Percentiles rank a stretch among this genome's conserved stretches.
Conservation (phyloP, 1,284 basidiomycete genomes). For the Cutaneotrichosporon daszewskae region DNA sequence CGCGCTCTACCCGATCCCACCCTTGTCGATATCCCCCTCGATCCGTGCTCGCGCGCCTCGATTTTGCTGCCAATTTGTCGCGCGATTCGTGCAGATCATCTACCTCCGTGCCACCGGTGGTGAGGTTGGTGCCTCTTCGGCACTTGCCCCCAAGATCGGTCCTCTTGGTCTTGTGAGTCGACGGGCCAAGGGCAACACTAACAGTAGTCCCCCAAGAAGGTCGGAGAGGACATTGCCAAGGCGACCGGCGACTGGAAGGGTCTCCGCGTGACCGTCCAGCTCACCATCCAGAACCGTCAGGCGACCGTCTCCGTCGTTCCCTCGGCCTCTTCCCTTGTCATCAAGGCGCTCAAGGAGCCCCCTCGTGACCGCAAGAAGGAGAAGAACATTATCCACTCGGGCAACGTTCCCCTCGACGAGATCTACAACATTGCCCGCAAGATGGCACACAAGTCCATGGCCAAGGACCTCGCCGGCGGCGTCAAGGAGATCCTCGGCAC, state of each 20-base stretch:
- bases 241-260: conserved; percentile 99
- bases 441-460: conserved; percentile 92
- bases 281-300: conserved; percentile 99
- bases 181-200: neutral
- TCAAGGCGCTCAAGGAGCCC: conserved; percentile 98
- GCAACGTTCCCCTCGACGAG: conserved; percentile 92
- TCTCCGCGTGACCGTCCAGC: conserved; percentile 97
- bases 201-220: conserved; percentile 94
- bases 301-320: conserved; percentile 95
- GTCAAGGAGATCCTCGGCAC: conserved; percentile 94
- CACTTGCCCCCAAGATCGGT: conserved; percentile 99
- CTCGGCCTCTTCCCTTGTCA: conserved; percentile 95
- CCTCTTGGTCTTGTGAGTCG: conserved; percentile 92
- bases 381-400: conserved; percentile 99
- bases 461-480: conserved; percentile 82
- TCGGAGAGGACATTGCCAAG: conserved; percentile 99
- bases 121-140: conserved; percentile 98
- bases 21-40: neutral
- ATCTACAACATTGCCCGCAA: conserved; percentile 82
- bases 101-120: conserved; percentile 98
- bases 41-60: neutral
- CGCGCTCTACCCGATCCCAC: neutral
- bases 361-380: conserved; percentile 99
- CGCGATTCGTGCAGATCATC: conserved; percentile 61
- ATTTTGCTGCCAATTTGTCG: neutral